phyloP scores from a whole-genome alignment of 1,284 basidiomycete genomes.

The Coniferiporia weirii region DNA sequence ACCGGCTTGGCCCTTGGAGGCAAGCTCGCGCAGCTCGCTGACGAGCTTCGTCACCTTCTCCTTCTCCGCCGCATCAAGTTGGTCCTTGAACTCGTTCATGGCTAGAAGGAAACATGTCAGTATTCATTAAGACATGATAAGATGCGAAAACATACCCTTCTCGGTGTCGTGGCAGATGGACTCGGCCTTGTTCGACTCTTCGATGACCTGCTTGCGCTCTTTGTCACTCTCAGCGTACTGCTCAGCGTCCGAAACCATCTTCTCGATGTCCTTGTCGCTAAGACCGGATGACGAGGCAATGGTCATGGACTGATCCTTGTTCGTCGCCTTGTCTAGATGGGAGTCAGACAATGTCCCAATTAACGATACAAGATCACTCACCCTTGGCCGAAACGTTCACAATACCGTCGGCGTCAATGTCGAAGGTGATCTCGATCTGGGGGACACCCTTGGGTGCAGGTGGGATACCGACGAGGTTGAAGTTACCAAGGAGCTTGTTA shows the following conservation, averaged over 20 bases:
- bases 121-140: neutral
- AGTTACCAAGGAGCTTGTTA: conserved; percentile 99
- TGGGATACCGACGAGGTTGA: conserved; percentile 97
- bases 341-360: neutral
- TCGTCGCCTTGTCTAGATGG: conserved; percentile 81
- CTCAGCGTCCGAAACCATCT: conserved; percentile 95
- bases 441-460: conserved; percentile 98
- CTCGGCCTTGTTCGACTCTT: conserved; percentile 97
- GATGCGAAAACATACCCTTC: conserved; percentile 56
- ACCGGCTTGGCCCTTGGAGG: conserved; percentile 85
- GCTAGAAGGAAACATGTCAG: conserved; percentile 40
- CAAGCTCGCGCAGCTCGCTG: conserved; percentile 84
- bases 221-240: conserved; percentile 91
- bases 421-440: conserved; percentile 98
- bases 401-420: conserved; percentile 97
- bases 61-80: conserved; percentile 88
- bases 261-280: conserved; percentile 94
- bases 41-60: conserved; percentile 90
- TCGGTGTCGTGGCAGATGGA: conserved; percentile 93
- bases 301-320: conserved; percentile 96
- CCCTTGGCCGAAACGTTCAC: conserved; percentile 93
- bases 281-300: conserved; percentile 97
- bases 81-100: conserved; percentile 96
- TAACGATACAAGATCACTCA: conserved; percentile 12
- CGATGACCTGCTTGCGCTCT: conserved; percentile 82